phyloP scores from a whole-genome alignment of 192 early-diverging fungal genomes.

The Backusella liffmaniae region DNA sequence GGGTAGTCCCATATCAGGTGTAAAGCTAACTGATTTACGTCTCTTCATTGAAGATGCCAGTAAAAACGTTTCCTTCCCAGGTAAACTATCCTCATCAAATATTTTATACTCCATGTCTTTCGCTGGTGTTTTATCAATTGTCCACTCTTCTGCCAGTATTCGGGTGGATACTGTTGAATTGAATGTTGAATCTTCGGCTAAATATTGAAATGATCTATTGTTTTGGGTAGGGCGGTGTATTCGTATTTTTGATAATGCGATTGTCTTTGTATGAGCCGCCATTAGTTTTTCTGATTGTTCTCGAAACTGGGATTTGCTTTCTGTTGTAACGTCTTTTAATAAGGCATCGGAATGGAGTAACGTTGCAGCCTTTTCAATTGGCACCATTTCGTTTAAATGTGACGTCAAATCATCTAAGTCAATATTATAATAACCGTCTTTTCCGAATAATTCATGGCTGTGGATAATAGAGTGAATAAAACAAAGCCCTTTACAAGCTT shows the following conservation, averaged over 20 bases:
- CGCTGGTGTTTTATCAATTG: neutral
- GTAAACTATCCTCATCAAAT: neutral
- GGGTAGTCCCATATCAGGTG: neutral
- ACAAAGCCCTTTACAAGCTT: neutral
- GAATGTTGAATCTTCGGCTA: neutral
- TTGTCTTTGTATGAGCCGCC: neutral
- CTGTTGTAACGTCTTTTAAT: neutral
- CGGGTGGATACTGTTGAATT: neutral
- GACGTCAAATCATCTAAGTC: neutral
- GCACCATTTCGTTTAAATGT: neutral
- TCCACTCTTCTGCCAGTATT: neutral
- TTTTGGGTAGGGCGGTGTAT: neutral
- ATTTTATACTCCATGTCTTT: neutral
- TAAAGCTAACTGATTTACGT: neutral
- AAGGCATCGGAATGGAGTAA: neutral
- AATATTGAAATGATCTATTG: neutral
- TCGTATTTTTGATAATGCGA: neutral
- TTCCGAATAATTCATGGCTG: constrained; percentile 2
- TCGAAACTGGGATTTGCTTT: neutral
- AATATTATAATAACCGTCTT: neutral
- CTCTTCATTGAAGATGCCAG: neutral
- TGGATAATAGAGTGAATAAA: neutral
- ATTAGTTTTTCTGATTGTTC: neutral
- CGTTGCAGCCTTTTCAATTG: neutral
- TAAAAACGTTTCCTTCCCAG: neutral